Evolutionary conservation across 225 moss, liverwort and hornwort species (phyloP), one percentile per base, ranked within the genome.

Genomic region (Lunularia cruciata): DNA sequence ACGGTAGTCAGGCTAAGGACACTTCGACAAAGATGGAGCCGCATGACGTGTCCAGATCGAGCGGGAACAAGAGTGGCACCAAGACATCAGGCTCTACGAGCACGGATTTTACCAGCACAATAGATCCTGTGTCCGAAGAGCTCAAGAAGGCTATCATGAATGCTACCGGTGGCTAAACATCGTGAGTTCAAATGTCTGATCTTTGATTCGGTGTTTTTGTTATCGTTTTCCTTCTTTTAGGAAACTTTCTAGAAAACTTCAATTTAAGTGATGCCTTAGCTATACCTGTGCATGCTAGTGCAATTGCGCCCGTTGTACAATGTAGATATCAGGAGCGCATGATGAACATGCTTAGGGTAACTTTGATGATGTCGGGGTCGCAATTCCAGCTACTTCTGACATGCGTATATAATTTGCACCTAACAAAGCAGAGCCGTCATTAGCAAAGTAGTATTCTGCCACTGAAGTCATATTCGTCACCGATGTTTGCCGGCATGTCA

Each of bases 81-180:
- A 49, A 72, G 60, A 49, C 34, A n/a, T 52, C 40, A 18, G 43
- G 59, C 67, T 79, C 78, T 19, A 54, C 72, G 15, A 69, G 23
- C 37, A 65, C 79, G 30, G 77, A 63, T 48, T 78, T 68, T 46
- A 45, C 66, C 25, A 57, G 48, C 67, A 64, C 33, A 26, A 34
- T 61, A 51, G 62, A 78, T 47, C 64, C 55, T 18, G 69, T 80
- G 37, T 76, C 81, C 39, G 73, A 81, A 57, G 81, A 78, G 69
- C 72, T 79, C 30, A 82, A 82, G 79, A 77, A 77, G 53, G 85
- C 79, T 27, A 86, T 79, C 14, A 64, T 65, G 74, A 79, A 62
- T 59, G 79, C 82, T 8, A 79, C 71, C 1, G 69, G 67, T 59
- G 69, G 78, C 23, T 69, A 36, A 67, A 35, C 40, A 40, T 40